Conservation (phyloP, 2,329 filamentous ascomycete genomes). For the Chaetomiaceae sp. region DNA sequence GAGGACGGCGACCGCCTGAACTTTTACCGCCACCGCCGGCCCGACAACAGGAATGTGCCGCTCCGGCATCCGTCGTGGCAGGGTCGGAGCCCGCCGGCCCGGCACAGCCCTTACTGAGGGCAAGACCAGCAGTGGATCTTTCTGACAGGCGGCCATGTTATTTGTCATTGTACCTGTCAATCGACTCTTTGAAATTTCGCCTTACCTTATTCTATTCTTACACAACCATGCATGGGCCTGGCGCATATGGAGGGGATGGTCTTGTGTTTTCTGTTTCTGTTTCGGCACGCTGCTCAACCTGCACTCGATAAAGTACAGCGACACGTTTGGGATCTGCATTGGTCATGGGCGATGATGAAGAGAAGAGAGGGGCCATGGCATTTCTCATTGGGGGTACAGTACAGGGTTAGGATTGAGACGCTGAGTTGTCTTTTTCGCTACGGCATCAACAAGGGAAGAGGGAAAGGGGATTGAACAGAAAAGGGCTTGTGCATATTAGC, state of each 20-base stretch:
- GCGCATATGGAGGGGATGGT: constrained; percentile 12
- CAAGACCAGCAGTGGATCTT: background rate
- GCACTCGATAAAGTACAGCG: background rate
- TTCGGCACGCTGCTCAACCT: background rate
- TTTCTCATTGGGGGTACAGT: background rate
- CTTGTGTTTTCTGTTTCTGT: background rate
- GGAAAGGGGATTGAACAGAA: no score
- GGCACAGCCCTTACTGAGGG: constrained; percentile 30
- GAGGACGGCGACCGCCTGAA: constrained; percentile 32
- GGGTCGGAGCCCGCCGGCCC: constrained; percentile 28
- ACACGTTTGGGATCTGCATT: constrained; percentile 5
- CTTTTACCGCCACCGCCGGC: constrained; percentile 30
- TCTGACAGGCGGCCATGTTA: no score
- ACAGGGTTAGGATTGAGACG: no score
- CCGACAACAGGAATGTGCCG: constrained; percentile 27
- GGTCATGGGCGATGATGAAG: background rate
- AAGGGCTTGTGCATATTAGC: no score
- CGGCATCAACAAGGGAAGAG: no score
- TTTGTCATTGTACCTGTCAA: background rate
- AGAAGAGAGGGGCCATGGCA: background rate
- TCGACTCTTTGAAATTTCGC: background rate
- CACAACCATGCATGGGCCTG: constrained; percentile 20
- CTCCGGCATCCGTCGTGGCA: constrained; percentile 28
- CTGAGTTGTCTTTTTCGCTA: no score
- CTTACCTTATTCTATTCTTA: background rate